Conservation (phyloP, 352 stramenopile genomes). For the Pythium guiyangense region DNA sequence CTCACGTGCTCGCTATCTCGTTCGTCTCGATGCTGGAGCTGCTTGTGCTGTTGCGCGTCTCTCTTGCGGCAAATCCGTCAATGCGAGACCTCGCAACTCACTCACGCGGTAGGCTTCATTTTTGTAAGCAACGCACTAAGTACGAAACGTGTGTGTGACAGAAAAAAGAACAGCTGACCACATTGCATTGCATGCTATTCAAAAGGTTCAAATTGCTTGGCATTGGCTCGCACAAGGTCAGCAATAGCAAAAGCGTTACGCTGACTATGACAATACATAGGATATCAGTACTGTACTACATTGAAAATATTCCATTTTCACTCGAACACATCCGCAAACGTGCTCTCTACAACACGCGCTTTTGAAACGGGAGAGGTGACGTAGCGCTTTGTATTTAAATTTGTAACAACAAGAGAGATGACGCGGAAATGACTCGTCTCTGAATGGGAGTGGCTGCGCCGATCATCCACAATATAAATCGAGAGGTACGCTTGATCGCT, state of each 20-base stretch:
- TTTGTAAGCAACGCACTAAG: background rate
- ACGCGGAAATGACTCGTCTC: constrained; percentile 6
- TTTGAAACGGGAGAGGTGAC: constrained; percentile 3
- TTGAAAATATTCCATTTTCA: too few relatives aligned
- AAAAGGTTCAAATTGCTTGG: background rate
- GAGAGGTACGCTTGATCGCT: too few relatives aligned
- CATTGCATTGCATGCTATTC: background rate
- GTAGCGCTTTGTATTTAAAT: background rate
- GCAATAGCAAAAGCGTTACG: background rate
- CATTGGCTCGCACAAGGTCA: too few relatives aligned
- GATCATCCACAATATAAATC: too few relatives aligned
- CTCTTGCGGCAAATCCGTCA: constrained; percentile 21
- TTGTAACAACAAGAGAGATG: background rate
- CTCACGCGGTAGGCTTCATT: too few relatives aligned
- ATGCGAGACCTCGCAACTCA: constrained; percentile 7
- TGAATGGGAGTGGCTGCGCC: background rate
- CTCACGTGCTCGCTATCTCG: too few relatives aligned
- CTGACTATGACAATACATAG: background rate
- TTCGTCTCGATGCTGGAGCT: too few relatives aligned
- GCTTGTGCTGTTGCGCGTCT: background rate
- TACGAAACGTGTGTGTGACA: background rate
- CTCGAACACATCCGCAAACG: too few relatives aligned
- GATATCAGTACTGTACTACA: background rate
- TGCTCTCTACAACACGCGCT: constrained; percentile 9
- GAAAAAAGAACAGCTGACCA: constrained; percentile 13